phyloP scores from a whole-genome alignment of 805 yeast genomes.

The Zygosaccharomyces siamensis region DNA sequence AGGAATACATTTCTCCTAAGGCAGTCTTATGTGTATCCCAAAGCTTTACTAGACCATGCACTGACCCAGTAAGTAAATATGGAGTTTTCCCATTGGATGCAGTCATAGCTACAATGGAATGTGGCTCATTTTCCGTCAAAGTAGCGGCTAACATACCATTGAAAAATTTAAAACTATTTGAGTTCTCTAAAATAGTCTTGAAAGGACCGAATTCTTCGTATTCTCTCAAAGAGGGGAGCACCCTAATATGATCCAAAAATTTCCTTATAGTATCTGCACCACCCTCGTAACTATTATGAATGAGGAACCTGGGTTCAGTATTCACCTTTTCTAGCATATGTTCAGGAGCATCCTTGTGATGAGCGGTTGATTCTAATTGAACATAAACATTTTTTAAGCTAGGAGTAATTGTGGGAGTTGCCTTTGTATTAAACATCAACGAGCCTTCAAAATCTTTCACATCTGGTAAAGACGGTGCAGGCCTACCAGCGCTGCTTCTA shows the following conservation, averaged over 20 bases:
- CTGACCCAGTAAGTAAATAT: conserved; percentile 74
- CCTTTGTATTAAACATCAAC: conserved; percentile 35
- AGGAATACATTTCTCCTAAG: conserved; percentile 50
- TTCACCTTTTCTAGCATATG: conserved; percentile 9
- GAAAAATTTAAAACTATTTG: conserved; percentile 17
- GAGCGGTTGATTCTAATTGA: conserved; percentile 37
- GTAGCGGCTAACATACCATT: conserved; percentile 57
- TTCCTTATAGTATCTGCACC: conserved; percentile 56
- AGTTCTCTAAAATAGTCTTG: conserved; percentile 6
- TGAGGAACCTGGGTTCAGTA: conserved; percentile 24
- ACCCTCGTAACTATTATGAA: conserved; percentile 63
- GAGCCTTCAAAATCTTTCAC: conserved; percentile 32
- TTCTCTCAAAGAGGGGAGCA: conserved; percentile 54
- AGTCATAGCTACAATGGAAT: conserved; percentile 50
- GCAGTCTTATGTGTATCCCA: conserved; percentile 75
- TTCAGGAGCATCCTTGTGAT: conserved; percentile 6
- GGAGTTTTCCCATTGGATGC: conserved; percentile 53
- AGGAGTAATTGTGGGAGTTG: conserved; percentile 38
- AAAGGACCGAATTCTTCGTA: conserved; percentile 62
- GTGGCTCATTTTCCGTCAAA: conserved; percentile 55
- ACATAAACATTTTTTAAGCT: conserved; percentile 42
- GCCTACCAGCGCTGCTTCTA: conserved; percentile 1
- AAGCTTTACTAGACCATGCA: conserved; percentile 61
- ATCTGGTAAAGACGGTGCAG: conserved; percentile 7
- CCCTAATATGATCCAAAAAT: conserved; percentile 48